Conservation (phyloP, 306 rosid genomes). For the Cucumis cinereus region DNA sequence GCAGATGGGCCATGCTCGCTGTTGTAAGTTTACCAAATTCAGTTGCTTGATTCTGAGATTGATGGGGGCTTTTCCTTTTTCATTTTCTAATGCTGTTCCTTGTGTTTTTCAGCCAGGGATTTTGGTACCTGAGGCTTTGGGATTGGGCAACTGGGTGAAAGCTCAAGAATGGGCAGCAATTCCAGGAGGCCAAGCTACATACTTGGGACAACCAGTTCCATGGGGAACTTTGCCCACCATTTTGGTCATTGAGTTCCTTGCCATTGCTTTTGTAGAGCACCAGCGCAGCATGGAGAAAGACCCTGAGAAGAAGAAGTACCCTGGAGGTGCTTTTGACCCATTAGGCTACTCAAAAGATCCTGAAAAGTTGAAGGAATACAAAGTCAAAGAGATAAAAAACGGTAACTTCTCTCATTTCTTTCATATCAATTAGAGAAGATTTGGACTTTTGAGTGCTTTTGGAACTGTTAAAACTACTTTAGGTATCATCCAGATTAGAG, state of each 20-base stretch:
- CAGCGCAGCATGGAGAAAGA: slow-evolving; percentile 97
- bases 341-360: slow-evolving; percentile 98
- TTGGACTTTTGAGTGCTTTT: background rate
- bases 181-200: slow-evolving; percentile 95
- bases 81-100: background rate
- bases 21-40: slow-evolving; percentile 48
- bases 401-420: slow-evolving; percentile 24
- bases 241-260: slow-evolving; percentile 70
- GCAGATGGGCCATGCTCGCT: slow-evolving; percentile 99
- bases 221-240: slow-evolving; percentile 97
- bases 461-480: background rate
- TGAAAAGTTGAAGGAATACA: slow-evolving; percentile 67
- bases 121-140: slow-evolving; percentile 91
- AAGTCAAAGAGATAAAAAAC: slow-evolving; percentile 83
- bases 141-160: slow-evolving; percentile 92
- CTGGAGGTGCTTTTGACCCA: slow-evolving; percentile 97
- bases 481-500: background rate
- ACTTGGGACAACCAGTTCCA: slow-evolving; percentile 94
- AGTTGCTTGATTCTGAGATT: background rate
- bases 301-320: slow-evolving; percentile 93
- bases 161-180: slow-evolving; percentile 96
- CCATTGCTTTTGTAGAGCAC: slow-evolving; percentile 93
- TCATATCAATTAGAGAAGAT: background rate
- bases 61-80: background rate
- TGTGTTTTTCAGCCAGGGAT: slow-evolving; percentile 67